phyloP scores from a whole-genome alignment of 2,329 filamentous ascomycete genomes.

The Dactylellina parvicollis region DNA sequence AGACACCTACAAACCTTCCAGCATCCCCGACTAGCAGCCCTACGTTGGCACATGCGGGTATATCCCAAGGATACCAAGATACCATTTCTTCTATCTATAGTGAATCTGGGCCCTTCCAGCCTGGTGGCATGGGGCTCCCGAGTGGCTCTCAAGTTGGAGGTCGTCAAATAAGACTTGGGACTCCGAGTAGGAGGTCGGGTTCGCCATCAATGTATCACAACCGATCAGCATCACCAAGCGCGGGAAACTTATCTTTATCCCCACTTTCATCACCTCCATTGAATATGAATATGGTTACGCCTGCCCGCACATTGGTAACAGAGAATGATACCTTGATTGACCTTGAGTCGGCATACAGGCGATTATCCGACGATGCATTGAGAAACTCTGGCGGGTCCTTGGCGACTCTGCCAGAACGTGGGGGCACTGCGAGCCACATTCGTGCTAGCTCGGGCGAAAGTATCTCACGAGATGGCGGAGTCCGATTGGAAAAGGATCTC shows the following conservation, averaged over 20 bases:
- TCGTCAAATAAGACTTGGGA: conserved; percentile 63
- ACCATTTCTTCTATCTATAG: conserved; percentile 52
- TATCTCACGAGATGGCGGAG: conserved; percentile 64
- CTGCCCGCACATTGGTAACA: conserved; percentile 65
- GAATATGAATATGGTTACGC: conserved; percentile 54
- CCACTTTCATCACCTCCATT: conserved; percentile 57
- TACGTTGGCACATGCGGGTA: conserved; percentile 8
- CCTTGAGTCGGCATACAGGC: conserved; percentile 74
- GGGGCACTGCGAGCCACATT: conserved; percentile 62
- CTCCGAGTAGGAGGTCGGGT: conserved; percentile 66
- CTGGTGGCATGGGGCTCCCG: conserved; percentile 52
- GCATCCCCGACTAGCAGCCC: conserved; percentile 49
- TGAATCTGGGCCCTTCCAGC: conserved; percentile 50
- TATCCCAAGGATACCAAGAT: conserved; percentile 51
- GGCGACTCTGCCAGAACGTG: conserved; percentile 70
- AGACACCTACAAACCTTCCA: conserved; percentile 64
- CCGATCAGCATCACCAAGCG: conserved; percentile 61
- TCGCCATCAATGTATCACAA: conserved; percentile 58
- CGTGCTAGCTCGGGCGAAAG: conserved; percentile 61
- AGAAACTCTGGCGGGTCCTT: conserved; percentile 72
- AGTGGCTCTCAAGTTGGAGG: conserved; percentile 49
- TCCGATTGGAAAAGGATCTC: conserved; percentile 75
- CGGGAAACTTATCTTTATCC: conserved; percentile 58
- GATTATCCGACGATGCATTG: conserved; percentile 76
- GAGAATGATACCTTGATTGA: conserved; percentile 73